These are phyloP conservation scores for Hura crepitans DNA, from an alignment of 441 rosid genomes.

Conservation along the genomic window DNA sequence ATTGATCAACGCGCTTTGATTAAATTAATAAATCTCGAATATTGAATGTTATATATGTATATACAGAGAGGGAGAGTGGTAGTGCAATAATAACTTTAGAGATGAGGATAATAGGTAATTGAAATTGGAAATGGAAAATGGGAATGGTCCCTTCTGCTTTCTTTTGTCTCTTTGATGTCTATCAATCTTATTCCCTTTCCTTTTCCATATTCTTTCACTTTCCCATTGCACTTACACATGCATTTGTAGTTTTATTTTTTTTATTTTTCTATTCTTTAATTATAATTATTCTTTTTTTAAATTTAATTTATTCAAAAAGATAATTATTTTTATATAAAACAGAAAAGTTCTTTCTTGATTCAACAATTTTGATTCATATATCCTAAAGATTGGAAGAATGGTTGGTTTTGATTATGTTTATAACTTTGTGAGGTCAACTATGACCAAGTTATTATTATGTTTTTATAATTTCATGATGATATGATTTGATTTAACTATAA, in stretches of 20 bases:
- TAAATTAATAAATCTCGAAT: no score
- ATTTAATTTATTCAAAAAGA: no score
- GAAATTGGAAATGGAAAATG: conserved; percentile 9
- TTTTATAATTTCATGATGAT: not conserved
- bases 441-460: conserved; percentile 2
- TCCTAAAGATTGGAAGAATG: not conserved
- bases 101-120: not conserved
- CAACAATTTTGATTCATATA: conserved; percentile 9
- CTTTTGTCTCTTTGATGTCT: conserved; percentile 37
- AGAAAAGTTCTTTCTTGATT: conserved; percentile 9
- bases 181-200: conserved; percentile 34
- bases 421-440: conserved; percentile 12
- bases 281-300: not conserved
- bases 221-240: conserved; percentile 4
- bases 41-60: no score
- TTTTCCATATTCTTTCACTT: conserved; percentile 28
- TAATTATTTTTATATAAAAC: no score
- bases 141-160: conserved; percentile 43
- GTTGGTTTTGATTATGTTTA: not conserved
- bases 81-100: no score
- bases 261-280: not conserved
- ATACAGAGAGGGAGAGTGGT: no score
- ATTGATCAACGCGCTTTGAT: no score
- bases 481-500: not conserved
- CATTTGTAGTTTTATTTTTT: not conserved